Evolutionary conservation across 2,329 filamentous ascomycete genomes (phyloP), one percentile per base, ranked within the genome.

Genomic region (Aureobasidium zeae): DNA sequence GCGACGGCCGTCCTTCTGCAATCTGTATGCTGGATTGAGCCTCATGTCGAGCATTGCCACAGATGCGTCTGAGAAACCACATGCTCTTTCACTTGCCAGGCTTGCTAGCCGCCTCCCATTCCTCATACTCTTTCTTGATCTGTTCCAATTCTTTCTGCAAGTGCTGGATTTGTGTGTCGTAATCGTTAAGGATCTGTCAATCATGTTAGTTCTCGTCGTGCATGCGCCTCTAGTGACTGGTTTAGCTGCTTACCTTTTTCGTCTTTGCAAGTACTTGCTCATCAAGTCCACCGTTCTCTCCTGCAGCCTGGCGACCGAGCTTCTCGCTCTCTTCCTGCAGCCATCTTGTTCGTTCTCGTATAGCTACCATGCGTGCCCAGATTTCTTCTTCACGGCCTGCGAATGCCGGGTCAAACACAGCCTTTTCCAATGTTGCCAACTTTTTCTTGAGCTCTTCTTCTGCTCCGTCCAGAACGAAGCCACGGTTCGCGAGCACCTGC

Each of bases 301-400:
- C 58, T 9, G 70, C 58, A 4, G 65, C 55, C 33, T 61, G 56
- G 49, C 62, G 65, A 30, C 77, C 75, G 44, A 80, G 69, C 64
- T 78, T 80, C 58, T 81, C 83, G 46, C 86, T 72, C 66, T 91
- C 84, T 53, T 76, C 77, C 56, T 81, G 81, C 53, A 93, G 63
- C 54, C 78, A 74, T 52, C 81, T 76, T 16, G 83, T 81, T 51
- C 86, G 77, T 49, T 83, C 82, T 51, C 83, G 71, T 35, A 91
- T 67, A 26, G 81, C 75, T 36, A 87, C 81, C 65, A 91, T 75
- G 33, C 85, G 71, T 51, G 84, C 86, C 85, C 85, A 91, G 32
- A 91, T 77, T 67, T 91, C 85, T 62, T 91, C 86, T 57, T 86
- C 81, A 52, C 83, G 70, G 2, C 83, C 84, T 26, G 76, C 75